These are phyloP conservation scores for Debaryomyces robertsiae DNA, from an alignment of 1,139 yeast species.

Conservation along the genomic window DNA sequence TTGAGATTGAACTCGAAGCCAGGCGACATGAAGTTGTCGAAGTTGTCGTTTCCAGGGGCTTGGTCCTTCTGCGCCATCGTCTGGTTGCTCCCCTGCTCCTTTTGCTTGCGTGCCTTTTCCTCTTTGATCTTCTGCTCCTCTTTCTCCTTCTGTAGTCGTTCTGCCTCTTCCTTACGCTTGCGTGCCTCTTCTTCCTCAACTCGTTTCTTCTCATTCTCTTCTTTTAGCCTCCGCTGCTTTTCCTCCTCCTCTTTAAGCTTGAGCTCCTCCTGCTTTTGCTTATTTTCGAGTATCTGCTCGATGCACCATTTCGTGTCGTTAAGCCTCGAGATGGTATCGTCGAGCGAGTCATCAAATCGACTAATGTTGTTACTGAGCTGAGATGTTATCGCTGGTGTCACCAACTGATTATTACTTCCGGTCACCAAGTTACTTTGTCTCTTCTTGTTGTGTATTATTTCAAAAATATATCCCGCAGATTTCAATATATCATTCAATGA, in stretches of 20 bases:
- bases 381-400: slow-evolving; percentile 44
- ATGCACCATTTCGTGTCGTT: slow-evolving; percentile 52
- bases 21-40: slow-evolving; percentile 14
- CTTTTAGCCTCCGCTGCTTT: slow-evolving; percentile 23
- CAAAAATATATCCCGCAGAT: slow-evolving; percentile 49
- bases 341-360: slow-evolving; percentile 46
- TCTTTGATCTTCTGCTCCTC: slow-evolving; percentile 21
- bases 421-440: slow-evolving; percentile 46
- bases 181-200: slow-evolving; percentile 17
- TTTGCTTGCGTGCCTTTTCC: slow-evolving; percentile 18
- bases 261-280: slow-evolving; percentile 46
- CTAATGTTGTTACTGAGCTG: slow-evolving; percentile 40
- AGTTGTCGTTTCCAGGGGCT: slow-evolving; percentile 10
- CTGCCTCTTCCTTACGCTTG: slow-evolving; percentile 16
- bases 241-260: slow-evolving; percentile 42
- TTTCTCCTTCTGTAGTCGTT: slow-evolving; percentile 20
- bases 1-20: slow-evolving; percentile 16
- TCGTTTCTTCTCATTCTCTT: slow-evolving; percentile 26
- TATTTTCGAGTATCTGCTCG: slow-evolving; percentile 46
- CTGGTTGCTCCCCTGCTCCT: slow-evolving; percentile 21
- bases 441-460: slow-evolving; percentile 45
- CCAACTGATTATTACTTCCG: slow-evolving; percentile 47
- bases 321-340: slow-evolving; percentile 46
- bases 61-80: slow-evolving; percentile 15
- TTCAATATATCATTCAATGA: slow-evolving; percentile 46